These are phyloP conservation scores for Venturia pyrina DNA, from an alignment of 2,329 filamentous ascomycete species.

Conservation along the genomic window DNA sequence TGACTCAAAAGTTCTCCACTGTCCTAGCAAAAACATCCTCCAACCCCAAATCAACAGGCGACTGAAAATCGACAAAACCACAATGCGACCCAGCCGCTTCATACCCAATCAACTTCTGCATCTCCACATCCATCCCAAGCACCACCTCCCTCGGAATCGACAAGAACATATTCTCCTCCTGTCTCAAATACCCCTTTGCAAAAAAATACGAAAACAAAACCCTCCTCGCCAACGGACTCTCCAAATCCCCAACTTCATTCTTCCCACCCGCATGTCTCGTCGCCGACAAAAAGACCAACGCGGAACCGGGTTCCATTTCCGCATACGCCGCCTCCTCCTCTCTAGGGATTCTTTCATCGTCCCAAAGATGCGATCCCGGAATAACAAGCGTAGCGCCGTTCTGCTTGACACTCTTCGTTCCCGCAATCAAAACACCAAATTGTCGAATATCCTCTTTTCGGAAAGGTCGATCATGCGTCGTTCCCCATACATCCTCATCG, in stretches of 20 bases:
- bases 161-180: constrained; percentile 28
- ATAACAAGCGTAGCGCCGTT: constrained; percentile 25
- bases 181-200: constrained; percentile 20
- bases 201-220: constrained; percentile 19
- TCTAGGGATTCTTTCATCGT: not conserved
- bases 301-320: constrained; percentile 1
- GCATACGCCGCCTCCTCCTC: not conserved
- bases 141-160: constrained; percentile 23
- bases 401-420: constrained; percentile 18
- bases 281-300: not conserved
- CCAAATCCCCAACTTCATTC: not conserved
- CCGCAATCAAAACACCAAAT: constrained; percentile 17
- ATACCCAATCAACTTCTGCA: constrained; percentile 26
- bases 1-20: not conserved
- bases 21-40: constrained; percentile 2
- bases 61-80: not conserved
- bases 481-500: not conserved
- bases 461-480: not conserved
- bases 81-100: constrained; percentile 12
- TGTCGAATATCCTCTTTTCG: not conserved
- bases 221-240: not conserved
- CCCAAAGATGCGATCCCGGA: constrained; percentile 20
- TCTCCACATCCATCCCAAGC: constrained; percentile 23
- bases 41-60: not conserved
- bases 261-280: constrained; percentile 1